phyloP scores from a whole-genome alignment of 163 green algal species.

The Scenedesmus sp. region DNA sequence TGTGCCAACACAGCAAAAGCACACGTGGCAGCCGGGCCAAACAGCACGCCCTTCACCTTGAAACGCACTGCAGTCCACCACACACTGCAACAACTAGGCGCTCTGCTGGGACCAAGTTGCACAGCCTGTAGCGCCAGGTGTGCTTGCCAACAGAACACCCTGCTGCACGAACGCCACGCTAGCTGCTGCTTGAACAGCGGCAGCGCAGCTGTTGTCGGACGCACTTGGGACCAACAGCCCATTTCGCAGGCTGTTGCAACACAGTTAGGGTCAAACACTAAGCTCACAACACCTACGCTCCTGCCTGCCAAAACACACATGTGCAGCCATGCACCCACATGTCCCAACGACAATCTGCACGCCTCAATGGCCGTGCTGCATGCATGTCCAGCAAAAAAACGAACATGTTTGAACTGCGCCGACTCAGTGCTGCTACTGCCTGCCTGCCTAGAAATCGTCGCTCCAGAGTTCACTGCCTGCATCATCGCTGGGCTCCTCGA shows the following conservation, averaged over 20 bases:
- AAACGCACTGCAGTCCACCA: background rate
- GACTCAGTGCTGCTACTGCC: background rate
- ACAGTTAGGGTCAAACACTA: too few relatives aligned
- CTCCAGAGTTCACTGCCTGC: conserved; percentile 79
- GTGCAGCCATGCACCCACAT: background rate
- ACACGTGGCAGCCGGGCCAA: background rate
- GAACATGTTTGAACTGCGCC: too few relatives aligned
- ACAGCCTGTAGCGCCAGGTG: background rate
- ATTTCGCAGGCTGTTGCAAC: background rate
- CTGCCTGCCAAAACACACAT: background rate
- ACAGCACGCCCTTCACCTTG: background rate
- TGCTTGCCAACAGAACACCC: background rate
- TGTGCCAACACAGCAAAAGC: background rate
- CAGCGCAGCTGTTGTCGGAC: background rate
- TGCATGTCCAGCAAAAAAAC: too few relatives aligned
- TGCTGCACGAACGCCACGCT: background rate
- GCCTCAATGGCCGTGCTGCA: background rate
- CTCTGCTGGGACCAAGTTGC: background rate
- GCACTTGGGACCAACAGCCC: background rate
- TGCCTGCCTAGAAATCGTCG: conserved; percentile 89
- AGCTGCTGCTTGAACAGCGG: background rate
- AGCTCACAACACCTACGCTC: too few relatives aligned
- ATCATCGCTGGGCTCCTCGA: conserved; percentile 88
- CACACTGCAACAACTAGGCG: too few relatives aligned
- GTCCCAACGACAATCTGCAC: background rate